phyloP scores from a whole-genome alignment of 1,139 yeast genomes.

The Suzukiozyma palmioleophila region DNA sequence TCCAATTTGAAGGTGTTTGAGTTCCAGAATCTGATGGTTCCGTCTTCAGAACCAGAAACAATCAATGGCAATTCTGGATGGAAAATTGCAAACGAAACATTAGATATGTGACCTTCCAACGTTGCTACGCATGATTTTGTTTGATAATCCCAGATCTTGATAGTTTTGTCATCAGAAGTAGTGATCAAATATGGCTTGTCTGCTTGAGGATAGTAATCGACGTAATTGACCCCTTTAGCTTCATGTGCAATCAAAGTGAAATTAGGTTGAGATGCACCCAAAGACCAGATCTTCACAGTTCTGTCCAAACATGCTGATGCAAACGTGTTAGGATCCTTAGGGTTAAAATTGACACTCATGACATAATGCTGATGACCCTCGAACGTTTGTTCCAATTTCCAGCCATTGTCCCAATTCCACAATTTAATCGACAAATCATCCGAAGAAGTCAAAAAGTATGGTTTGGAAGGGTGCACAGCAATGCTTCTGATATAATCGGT shows the following conservation, averaged over 20 bases:
- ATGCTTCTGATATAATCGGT: slow-evolving; percentile 93
- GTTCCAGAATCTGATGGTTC: slow-evolving; percentile 76
- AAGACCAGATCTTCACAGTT: slow-evolving; percentile 94
- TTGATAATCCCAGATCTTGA: slow-evolving; percentile 96
- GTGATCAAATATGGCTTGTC: slow-evolving; percentile 96
- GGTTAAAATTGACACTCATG: slow-evolving; percentile 92
- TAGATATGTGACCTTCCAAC: slow-evolving; percentile 87
- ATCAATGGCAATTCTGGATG: slow-evolving; percentile 93
- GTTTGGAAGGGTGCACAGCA: slow-evolving; percentile 92
- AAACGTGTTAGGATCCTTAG: slow-evolving; percentile 95
- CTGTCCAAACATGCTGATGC: slow-evolving; percentile 96
- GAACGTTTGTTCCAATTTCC: slow-evolving; percentile 86
- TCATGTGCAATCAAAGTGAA: slow-evolving; percentile 91
- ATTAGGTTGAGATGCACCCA: slow-evolving; percentile 86
- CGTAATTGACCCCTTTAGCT: slow-evolving; percentile 90
- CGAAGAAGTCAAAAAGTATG: slow-evolving; percentile 82
- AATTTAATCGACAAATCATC: slow-evolving; percentile 89
- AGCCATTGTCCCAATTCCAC: slow-evolving; percentile 96
- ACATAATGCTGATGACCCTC: slow-evolving; percentile 97
- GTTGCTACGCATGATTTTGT: slow-evolving; percentile 94
- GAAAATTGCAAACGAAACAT: slow-evolving; percentile 94
- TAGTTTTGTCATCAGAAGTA: slow-evolving; percentile 86
- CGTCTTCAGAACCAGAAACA: slow-evolving; percentile 80
- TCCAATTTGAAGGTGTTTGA: slow-evolving; percentile 79
- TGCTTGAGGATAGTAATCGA: slow-evolving; percentile 93